phyloP scores from a whole-genome alignment of 2,329 filamentous ascomycete species.

The Fusarium longipes region DNA sequence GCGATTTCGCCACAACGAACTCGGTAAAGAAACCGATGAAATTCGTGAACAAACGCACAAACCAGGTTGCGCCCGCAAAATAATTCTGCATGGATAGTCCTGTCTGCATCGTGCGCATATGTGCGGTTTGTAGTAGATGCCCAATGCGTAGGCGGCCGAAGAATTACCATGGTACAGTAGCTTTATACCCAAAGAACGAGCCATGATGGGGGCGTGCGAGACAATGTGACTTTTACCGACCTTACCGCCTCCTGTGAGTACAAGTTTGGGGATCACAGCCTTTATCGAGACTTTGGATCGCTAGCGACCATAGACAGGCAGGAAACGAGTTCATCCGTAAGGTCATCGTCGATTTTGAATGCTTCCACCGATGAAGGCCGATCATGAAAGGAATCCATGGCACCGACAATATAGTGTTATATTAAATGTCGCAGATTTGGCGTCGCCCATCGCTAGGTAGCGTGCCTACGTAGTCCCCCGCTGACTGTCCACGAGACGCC shows the following conservation, averaged over 20 bases:
- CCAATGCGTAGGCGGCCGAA: background rate
- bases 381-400: slow-evolving; percentile 14
- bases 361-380: slow-evolving; percentile 22
- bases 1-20: slow-evolving; percentile 24
- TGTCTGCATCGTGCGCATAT: background rate
- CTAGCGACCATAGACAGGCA: background rate
- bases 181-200: background rate
- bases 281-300: background rate
- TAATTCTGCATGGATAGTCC: background rate
- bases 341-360: slow-evolving; percentile 19
- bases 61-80: background rate
- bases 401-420: background rate
- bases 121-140: slow-evolving; percentile 10
- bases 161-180: slow-evolving; percentile 2
- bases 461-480: slow-evolving; percentile 9
- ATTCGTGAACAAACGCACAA: background rate
- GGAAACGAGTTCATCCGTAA: slow-evolving; percentile 1
- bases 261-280: background rate
- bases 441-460: slow-evolving; percentile 17
- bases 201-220: slow-evolving; percentile 5
- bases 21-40: background rate
- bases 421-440: slow-evolving; percentile 28
- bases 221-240: slow-evolving; percentile 10
- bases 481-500: background rate
- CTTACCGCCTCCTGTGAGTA: slow-evolving; percentile 17